Conservation (phyloP, 2,329 filamentous ascomycete species). For the Bipolaris gigantea region DNA sequence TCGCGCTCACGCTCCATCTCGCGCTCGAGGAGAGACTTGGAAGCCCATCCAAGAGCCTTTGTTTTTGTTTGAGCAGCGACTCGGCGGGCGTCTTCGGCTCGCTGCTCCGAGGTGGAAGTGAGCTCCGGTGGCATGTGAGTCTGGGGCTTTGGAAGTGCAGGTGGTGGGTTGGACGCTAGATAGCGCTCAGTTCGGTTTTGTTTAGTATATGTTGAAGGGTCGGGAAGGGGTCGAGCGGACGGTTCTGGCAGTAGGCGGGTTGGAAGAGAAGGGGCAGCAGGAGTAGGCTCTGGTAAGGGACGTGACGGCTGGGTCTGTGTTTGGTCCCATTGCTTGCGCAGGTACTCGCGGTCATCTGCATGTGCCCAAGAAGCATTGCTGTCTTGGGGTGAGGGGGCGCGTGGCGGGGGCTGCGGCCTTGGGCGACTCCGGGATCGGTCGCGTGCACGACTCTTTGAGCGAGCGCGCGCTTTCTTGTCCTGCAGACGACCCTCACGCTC, state of each 20-base stretch:
- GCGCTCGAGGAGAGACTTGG: slow-evolving; percentile 72
- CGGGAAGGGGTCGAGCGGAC: slow-evolving; percentile 35
- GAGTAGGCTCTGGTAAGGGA: slow-evolving; percentile 38
- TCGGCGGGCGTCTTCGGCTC: slow-evolving; percentile 64
- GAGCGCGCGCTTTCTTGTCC: slow-evolving; percentile 43
- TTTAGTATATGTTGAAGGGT: slow-evolving; percentile 38
- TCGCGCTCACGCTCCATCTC: slow-evolving; percentile 81
- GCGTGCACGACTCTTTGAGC: slow-evolving; percentile 41
- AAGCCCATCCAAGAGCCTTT: slow-evolving; percentile 64
- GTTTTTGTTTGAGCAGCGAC: slow-evolving; percentile 62
- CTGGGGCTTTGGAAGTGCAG: slow-evolving; percentile 49
- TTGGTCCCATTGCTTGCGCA: slow-evolving; percentile 60
- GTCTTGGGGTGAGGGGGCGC: slow-evolving; percentile 49
- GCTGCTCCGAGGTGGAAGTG: slow-evolving; percentile 62
- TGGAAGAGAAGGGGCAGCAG: slow-evolving; percentile 34
- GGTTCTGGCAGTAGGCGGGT: slow-evolving; percentile 55
- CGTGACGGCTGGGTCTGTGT: slow-evolving; percentile 41
- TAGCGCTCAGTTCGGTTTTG: slow-evolving; percentile 60
- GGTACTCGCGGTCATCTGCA: slow-evolving; percentile 64
- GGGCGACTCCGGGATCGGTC: slow-evolving; percentile 42
- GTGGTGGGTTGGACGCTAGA: slow-evolving; percentile 58
- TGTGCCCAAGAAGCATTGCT: slow-evolving; percentile 66
- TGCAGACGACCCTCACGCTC: slow-evolving; percentile 59
- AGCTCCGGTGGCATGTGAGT: slow-evolving; percentile 55
- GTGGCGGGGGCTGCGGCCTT: slow-evolving; percentile 39